Percentiles rank a stretch among this genome's conserved stretches.
Conservation (phyloP, 2,329 filamentous ascomycete genomes). For the Purpureocillium lavendulum region DNA sequence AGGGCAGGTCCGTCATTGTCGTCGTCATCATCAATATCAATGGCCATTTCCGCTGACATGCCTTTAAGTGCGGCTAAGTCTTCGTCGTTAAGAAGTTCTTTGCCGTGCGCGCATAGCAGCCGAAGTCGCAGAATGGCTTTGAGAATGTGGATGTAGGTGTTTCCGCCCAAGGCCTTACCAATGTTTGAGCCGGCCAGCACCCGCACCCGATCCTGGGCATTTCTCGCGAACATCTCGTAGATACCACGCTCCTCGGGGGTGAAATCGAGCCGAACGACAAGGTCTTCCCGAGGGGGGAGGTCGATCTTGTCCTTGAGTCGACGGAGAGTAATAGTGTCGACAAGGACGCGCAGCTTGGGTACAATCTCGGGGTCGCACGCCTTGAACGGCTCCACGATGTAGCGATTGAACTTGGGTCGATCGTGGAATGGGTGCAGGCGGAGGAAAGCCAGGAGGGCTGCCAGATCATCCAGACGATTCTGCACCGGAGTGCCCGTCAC, state of each 20-base stretch:
- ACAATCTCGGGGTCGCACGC: conserved; percentile 76
- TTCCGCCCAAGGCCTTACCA: conserved; percentile 65
- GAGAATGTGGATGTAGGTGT: conserved; percentile 87
- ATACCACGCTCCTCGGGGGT: conserved; percentile 64
- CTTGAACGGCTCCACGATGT: conserved; percentile 82
- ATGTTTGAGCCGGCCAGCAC: conserved; percentile 54
- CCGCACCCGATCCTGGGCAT: conserved; percentile 72
- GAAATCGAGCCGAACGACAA: conserved; percentile 68
- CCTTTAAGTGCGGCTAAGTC: conserved; percentile 76
- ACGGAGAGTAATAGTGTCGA: conserved; percentile 89
- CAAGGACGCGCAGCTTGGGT: conserved; percentile 76
- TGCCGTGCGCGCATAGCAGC: conserved; percentile 88
- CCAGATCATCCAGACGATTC: conserved; percentile 85
- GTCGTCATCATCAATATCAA: conserved; percentile 78
- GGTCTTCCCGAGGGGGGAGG: conserved; percentile 65
- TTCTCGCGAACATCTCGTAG: conserved; percentile 77
- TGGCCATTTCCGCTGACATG: conserved; percentile 74
- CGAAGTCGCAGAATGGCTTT: conserved; percentile 86
- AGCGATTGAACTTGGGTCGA: conserved; percentile 62
- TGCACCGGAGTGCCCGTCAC: conserved; percentile 97
- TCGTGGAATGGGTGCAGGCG: conserved; percentile 80
- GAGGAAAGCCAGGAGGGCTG: conserved; percentile 78
- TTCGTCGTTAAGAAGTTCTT: conserved; percentile 76
- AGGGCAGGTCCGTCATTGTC: conserved; percentile 50
- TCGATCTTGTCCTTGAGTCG: conserved; percentile 88